A percentile compares a stretch with the other conserved stretches of the same genome.
These are phyloP conservation scores for Pleurotus djamor DNA, from an alignment of 768 basidiomycete species.

Conservation along the genomic window DNA sequence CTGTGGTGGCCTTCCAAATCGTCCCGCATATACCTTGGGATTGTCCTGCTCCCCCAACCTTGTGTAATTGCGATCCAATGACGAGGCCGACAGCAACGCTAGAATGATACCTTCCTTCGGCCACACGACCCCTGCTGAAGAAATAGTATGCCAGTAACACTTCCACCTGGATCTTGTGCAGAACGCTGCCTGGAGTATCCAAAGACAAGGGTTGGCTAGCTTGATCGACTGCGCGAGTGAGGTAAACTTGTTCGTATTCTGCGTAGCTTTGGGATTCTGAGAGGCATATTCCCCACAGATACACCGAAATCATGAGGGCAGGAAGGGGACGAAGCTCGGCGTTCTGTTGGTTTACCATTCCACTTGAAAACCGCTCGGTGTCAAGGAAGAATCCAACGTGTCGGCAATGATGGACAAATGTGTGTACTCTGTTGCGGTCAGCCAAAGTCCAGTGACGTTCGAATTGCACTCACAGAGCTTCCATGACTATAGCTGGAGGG, in stretches of 20 bases:
- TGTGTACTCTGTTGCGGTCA: constrained; percentile 15
- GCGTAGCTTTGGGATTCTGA: constrained; percentile 22
- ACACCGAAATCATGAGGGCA: constrained; percentile 34
- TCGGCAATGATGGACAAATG: constrained; percentile 43
- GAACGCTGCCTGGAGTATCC: constrained; percentile 33
- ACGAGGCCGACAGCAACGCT: constrained; percentile 43
- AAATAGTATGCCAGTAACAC: constrained; percentile 54
- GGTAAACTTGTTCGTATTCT: constrained; percentile 28
- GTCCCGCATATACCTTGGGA: constrained; percentile 19
- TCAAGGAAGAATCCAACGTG: constrained; percentile 62
- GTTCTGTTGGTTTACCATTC: constrained; percentile 24
- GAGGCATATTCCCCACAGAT: constrained; percentile 35
- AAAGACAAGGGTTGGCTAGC: constrained; percentile 33
- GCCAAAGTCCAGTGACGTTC: not conserved
- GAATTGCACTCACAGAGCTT: constrained; percentile 28
- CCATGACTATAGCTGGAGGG: constrained; percentile 30
- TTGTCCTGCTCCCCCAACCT: constrained; percentile 14
- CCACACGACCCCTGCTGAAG: constrained; percentile 39
- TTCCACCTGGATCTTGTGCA: constrained; percentile 48
- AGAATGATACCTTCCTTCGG: constrained; percentile 48
- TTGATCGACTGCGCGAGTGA: constrained; percentile 39
- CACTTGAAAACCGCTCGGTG: constrained; percentile 37
- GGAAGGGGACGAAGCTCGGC: constrained; percentile 29
- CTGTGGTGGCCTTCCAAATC: constrained; percentile 17
- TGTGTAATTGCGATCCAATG: constrained; percentile 33